phyloP scores from a whole-genome alignment of 2,329 filamentous ascomycete species.

The Alternaria incomplexa region DNA sequence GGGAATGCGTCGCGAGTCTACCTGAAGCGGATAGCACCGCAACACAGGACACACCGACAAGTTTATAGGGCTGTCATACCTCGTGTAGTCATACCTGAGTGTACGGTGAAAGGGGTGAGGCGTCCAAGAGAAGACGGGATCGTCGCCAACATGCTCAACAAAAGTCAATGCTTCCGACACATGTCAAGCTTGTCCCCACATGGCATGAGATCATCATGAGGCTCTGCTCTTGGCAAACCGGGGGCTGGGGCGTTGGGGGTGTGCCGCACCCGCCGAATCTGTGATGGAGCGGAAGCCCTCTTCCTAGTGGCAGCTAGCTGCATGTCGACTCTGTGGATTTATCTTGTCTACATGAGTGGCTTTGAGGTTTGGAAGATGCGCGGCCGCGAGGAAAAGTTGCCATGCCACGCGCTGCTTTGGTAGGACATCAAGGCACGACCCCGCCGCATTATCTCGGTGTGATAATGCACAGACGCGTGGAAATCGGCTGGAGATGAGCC shows the following conservation, averaged over 20 bases:
- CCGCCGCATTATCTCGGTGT: not conserved
- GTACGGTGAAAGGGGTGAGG: constrained; percentile 3
- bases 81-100: not conserved
- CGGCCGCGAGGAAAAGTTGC: not conserved
- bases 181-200: constrained; percentile 5
- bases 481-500: not conserved
- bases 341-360: not conserved
- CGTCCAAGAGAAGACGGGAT: not conserved
- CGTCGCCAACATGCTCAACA: not conserved
- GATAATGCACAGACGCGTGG: not conserved
- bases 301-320: not conserved
- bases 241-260: not conserved
- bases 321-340: not conserved
- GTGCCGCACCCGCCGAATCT: constrained; percentile 5
- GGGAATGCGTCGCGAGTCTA: not conserved
- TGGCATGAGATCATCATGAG: constrained; percentile 18
- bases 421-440: not conserved
- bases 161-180: constrained; percentile 4
- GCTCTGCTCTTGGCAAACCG: constrained; percentile 10
- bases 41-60: not conserved
- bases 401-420: not conserved
- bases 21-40: not conserved
- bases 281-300: not conserved
- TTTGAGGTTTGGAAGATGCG: not conserved
- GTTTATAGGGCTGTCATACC: not conserved